Base-by-base conservation (phyloP, 1,284 basidiomycete genomes). In the Volvariella volvacea region DNA sequence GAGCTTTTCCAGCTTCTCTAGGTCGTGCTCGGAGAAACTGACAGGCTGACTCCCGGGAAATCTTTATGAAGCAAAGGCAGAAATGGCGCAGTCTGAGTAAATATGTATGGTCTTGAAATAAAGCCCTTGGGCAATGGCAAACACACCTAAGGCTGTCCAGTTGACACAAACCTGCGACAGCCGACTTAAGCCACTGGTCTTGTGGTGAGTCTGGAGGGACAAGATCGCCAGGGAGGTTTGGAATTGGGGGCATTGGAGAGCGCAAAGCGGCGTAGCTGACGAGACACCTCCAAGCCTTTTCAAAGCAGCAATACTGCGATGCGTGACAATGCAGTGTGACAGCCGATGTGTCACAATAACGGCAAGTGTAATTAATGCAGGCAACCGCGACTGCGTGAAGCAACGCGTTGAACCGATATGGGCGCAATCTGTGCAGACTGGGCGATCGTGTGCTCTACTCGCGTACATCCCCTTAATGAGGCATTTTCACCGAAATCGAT, bases 1-100 rank as follows among this genome's bases (percentile, higher is more conserved):
- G 70, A 85, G 78, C 19, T 67, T 68, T 65, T 95, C 90, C 36
- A 97, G 73, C 57, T 86, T 77, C 7, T 74, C 71, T 34, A 97
- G 61, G 53, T 91, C 86, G 38, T 65, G 70, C 7, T 66, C 60
- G 3, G 78, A 72, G 65, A 97, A 96, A 60, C 90, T 93, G 54
- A 97, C 82, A 10, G 93, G 93, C 59, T 97, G 94, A 56, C 88
- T 88, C 14, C 94, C 93, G 21, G 92, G 92, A 65, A 96, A 97
- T 52, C 90, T 90, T 50, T 22, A 48, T 51, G 32, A 21, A 28
- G 41, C 22, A 30, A 36, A 40, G 43, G 36, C 46, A 48, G 53
- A 52, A 51, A 50, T 39, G 43, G 48, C 52, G 44, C 50, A 28
- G 25, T 36, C 34, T 15, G 34, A 20, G 34, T 36, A 8, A 36